Percentiles rank a stretch among this genome's conserved stretches.
phyloP scores from a whole-genome alignment of 192 early-diverging fungal species.

The Glomus cerebriforme region DNA sequence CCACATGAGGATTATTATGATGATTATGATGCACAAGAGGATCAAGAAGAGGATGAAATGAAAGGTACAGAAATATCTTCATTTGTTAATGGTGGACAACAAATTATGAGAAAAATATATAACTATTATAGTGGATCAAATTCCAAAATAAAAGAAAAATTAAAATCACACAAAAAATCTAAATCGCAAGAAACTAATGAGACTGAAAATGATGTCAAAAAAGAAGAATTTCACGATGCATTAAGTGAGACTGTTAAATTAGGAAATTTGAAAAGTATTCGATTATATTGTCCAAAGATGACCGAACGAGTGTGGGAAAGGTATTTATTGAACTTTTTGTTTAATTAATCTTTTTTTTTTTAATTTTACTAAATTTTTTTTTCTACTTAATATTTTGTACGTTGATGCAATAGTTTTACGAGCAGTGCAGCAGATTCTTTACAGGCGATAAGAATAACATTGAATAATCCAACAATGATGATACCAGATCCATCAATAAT shows the following conservation, averaged over 20 bases:
- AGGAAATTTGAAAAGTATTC: background rate
- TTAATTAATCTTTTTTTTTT: background rate
- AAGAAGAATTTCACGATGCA: slow-evolving; percentile 17
- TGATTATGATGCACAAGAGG: background rate
- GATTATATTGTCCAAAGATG: slow-evolving; percentile 16
- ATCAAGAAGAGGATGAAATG: background rate
- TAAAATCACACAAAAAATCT: background rate
- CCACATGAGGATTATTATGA: background rate
- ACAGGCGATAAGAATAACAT: background rate
- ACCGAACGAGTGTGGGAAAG: slow-evolving; percentile 15
- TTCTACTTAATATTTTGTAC: too few relatives aligned
- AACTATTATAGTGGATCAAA: background rate
- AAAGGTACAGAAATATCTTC: background rate
- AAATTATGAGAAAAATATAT: slow-evolving; percentile 1
- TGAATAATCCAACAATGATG: background rate
- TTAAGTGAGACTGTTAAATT: background rate
- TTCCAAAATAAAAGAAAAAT: too few relatives aligned
- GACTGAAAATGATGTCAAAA: too few relatives aligned
- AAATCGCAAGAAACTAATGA: too few relatives aligned
- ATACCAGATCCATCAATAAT: slow-evolving; percentile 8
- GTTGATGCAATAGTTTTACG: slow-evolving; percentile 7
- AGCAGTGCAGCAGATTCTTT: slow-evolving; percentile 7
- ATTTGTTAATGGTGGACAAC: background rate
- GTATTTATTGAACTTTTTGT: background rate
- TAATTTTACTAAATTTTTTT: background rate